Evolutionary conservation across 1,139 yeast genomes (phyloP).

Genomic region (Pichia sp.): DNA sequence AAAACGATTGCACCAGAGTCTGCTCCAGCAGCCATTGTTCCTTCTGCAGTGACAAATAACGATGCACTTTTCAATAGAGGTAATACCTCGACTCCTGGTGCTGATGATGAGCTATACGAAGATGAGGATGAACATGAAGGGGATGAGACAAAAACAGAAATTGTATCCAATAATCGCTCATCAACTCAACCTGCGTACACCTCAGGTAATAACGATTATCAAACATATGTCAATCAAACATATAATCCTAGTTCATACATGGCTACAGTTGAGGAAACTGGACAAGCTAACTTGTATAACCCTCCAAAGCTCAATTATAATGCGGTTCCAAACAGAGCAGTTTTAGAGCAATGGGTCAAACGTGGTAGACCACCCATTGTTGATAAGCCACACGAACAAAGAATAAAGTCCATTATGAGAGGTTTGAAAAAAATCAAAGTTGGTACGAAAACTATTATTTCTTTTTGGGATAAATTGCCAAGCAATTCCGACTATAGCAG

Average conservation of each 20-base stretch:
- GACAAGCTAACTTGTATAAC: conserved; percentile 17
- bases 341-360: conserved; percentile 53
- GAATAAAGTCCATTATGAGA: conserved; percentile 81
- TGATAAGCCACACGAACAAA: conserved; percentile 87
- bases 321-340: conserved; percentile 16
- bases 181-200: neutral
- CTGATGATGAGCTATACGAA: neutral
- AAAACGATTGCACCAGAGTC: neutral
- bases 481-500: conserved; percentile 69
- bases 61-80: no score
- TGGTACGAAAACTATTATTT: conserved; percentile 24
- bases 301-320: conserved; percentile 18
- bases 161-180: no score
- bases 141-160: no score
- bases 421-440: conserved; percentile 63
- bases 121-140: neutral
- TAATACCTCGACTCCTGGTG: no score
- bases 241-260: conserved; percentile 21
- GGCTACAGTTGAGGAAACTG: conserved; percentile 20
- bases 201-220: neutral
- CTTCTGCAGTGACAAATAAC: no score
- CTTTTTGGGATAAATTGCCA: conserved; percentile 71
- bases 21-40: no score
- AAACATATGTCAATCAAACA: conserved; percentile 12
- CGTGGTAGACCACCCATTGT: conserved; percentile 96